Evolutionary conservation across 768 basidiomycete species (phyloP).

Genomic region (Lepiota venenata): DNA sequence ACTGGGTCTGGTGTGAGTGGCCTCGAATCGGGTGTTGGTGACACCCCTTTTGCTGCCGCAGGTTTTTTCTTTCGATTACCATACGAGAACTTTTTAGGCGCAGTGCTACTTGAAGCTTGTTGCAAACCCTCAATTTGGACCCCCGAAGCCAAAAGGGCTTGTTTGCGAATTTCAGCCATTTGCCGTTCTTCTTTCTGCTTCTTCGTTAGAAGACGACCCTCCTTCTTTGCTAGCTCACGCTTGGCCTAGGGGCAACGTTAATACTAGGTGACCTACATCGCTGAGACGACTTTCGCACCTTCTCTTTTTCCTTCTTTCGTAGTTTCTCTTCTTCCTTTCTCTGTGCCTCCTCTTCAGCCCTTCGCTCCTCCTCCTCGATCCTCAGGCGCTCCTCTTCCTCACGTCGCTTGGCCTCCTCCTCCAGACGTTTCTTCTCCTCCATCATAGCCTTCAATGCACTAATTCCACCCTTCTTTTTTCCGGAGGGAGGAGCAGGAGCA

Average conservation of each 20-base stretch:
- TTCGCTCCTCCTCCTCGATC: conserved; percentile 88
- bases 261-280: background rate
- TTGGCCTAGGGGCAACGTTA: conserved; percentile 56
- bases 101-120: conserved; percentile 39
- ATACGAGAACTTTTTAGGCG: conserved; percentile 76
- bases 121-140: conserved; percentile 89
- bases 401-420: conserved; percentile 72
- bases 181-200: conserved; percentile 95
- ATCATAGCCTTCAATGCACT: conserved; percentile 85
- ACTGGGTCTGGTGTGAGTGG: conserved; percentile 46
- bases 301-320: conserved; percentile 85
- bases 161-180: conserved; percentile 84
- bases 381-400: conserved; percentile 78
- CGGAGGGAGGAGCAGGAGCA: conserved; percentile 38
- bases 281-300: conserved; percentile 39
- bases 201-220: conserved; percentile 93
- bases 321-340: conserved; percentile 82
- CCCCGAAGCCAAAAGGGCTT: conserved; percentile 87
- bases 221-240: conserved; percentile 86
- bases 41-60: conserved; percentile 45
- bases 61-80: conserved; percentile 81
- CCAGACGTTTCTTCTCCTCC: conserved; percentile 86
- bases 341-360: conserved; percentile 71
- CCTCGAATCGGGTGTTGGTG: conserved; percentile 52
- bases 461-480: conserved; percentile 77